A percentile compares a stretch with the other conserved stretches of the same genome.
Conservation (phyloP, 164 flowering plant genomes). For the Houttuynia cordata region DNA sequence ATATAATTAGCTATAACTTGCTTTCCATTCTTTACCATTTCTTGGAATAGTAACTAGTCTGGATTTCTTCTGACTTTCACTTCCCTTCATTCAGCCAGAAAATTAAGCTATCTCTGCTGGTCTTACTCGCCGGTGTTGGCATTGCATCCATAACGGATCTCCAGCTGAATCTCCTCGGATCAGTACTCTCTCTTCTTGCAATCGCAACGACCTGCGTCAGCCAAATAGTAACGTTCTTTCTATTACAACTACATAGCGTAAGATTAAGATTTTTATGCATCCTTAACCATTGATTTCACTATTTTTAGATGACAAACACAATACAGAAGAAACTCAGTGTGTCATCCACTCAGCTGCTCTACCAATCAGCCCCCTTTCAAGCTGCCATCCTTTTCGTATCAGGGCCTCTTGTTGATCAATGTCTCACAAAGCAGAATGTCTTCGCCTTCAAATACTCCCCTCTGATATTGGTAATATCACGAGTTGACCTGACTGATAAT, state of each 20-base stretch:
- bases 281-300: slow-evolving; percentile 22
- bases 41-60: not conserved
- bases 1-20: not conserved
- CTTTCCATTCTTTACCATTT: not conserved
- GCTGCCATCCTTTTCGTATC: slow-evolving; percentile 85
- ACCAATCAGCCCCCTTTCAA: slow-evolving; percentile 96
- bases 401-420: slow-evolving; percentile 84
- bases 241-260: not conserved
- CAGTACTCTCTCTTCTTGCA: slow-evolving; percentile 75
- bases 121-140: slow-evolving; percentile 82
- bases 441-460: slow-evolving; percentile 72
- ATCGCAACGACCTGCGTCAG: slow-evolving; percentile 96
- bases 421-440: slow-evolving; percentile 77
- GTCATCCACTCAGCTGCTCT: slow-evolving; percentile 84
- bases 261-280: not conserved
- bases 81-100: slow-evolving; percentile 48
- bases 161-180: slow-evolving; percentile 80
- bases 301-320: slow-evolving; percentile 74
- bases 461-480: slow-evolving; percentile 53
- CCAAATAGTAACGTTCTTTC: slow-evolving; percentile 74
- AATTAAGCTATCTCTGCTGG: slow-evolving; percentile 65
- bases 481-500: no score
- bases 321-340: slow-evolving; percentile 90
- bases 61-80: not conserved
- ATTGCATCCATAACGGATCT: slow-evolving; percentile 94